phyloP scores from a whole-genome alignment of 2,329 filamentous ascomycete species.

The Fusarium papillatum region DNA sequence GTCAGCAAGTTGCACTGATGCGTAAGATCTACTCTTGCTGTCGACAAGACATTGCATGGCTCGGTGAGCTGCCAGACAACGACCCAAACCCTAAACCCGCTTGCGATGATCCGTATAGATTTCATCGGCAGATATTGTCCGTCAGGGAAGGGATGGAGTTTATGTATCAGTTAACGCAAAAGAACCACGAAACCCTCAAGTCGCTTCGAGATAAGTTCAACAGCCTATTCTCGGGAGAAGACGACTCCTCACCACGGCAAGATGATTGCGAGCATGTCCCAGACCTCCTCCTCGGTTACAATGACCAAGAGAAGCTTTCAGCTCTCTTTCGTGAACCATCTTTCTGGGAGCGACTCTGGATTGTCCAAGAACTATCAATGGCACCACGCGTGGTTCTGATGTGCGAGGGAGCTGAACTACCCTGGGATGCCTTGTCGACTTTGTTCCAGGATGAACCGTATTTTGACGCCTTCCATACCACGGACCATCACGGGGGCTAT shows the following conservation, averaged over 20 bases:
- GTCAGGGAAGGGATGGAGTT: background rate
- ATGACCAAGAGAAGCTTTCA: rapidly evolving
- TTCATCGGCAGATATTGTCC: background rate
- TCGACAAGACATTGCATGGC: conserved; percentile 23
- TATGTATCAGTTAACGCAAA: conserved; percentile 3
- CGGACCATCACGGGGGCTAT: background rate
- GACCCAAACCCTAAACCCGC: rapidly evolving
- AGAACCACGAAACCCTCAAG: conserved; percentile 1
- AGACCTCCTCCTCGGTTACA: rapidly evolving
- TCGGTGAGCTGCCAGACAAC: conserved; percentile 10
- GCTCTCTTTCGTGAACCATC: background rate
- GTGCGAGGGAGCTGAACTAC: conserved; percentile 4
- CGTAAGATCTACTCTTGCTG: conserved; percentile 26
- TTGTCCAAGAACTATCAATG: conserved; percentile 29
- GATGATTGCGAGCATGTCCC: background rate
- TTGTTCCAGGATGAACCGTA: conserved; percentile 26
- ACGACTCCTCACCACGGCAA: background rate
- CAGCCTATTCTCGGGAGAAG: background rate
- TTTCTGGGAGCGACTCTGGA: conserved; percentile 20
- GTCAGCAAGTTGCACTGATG: conserved; percentile 20
- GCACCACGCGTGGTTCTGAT: conserved; percentile 5
- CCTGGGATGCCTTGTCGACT: conserved; percentile 4
- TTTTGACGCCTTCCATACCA: conserved; percentile 22
- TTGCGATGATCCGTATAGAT: background rate
- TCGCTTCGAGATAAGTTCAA: background rate